phyloP scores from a whole-genome alignment of 1,284 basidiomycete genomes.

The Rhodotorula sp. region DNA sequence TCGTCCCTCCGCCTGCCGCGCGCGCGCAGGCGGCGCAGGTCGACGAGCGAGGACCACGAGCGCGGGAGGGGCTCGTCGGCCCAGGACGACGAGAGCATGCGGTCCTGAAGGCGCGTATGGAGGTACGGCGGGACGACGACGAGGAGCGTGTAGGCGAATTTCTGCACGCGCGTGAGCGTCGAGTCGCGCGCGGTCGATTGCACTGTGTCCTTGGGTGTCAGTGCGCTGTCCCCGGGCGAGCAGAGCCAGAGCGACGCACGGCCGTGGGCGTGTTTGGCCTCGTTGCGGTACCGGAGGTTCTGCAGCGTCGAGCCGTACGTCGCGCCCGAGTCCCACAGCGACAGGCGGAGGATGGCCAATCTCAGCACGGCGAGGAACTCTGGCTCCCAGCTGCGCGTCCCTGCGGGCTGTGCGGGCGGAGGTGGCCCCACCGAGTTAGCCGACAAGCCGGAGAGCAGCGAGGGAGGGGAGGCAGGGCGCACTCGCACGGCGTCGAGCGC shows the following conservation, averaged over 20 bases:
- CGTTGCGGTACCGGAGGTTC: conserved; percentile 63
- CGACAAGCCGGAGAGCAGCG: not conserved
- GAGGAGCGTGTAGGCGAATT: conserved; percentile 35
- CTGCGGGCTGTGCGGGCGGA: not conserved
- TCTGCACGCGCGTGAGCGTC: conserved; percentile 20
- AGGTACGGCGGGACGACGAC: conserved; percentile 42
- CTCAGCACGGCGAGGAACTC: conserved; percentile 78
- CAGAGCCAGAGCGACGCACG: conserved; percentile 20
- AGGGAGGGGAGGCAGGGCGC: not conserved
- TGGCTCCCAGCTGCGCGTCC: conserved; percentile 69
- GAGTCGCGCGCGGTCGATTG: conserved; percentile 14
- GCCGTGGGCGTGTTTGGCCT: conserved; percentile 46
- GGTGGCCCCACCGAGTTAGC: conserved; percentile 1
- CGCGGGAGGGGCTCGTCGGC: conserved; percentile 42
- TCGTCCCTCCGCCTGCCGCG: conserved; percentile 42
- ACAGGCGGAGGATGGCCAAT: conserved; percentile 77
- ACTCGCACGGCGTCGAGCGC: conserved; percentile 57
- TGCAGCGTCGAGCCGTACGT: conserved; percentile 92
- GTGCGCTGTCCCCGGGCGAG: not conserved
- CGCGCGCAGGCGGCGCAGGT: conserved; percentile 41
- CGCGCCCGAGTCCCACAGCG: conserved; percentile 75
- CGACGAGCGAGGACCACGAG: conserved; percentile 32
- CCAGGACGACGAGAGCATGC: conserved; percentile 44
- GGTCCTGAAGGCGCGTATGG: conserved; percentile 35
- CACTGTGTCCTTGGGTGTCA: not conserved